A percentile compares a stretch with the other conserved stretches of the same genome.
Conservation (phyloP, 1,139 yeast species). For the Geotrichum histeridarum region DNA sequence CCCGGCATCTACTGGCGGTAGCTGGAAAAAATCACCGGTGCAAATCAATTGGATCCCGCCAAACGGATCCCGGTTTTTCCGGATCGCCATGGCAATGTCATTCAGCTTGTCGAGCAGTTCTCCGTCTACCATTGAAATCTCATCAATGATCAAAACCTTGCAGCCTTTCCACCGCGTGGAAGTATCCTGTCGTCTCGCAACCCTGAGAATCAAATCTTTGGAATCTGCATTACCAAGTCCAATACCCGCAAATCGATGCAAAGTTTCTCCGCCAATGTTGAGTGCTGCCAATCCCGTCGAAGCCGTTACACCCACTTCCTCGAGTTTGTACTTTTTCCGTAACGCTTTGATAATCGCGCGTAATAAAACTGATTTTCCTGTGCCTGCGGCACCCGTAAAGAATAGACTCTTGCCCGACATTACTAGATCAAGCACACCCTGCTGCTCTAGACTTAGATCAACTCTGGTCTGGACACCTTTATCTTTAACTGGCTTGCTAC, state of each 20-base stretch:
- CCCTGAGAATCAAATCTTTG: constrained; percentile 42
- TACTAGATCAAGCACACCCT: constrained; percentile 52
- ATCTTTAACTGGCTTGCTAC: no score
- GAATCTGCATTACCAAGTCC: constrained; percentile 62
- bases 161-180: constrained; percentile 55
- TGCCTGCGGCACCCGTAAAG: constrained; percentile 95
- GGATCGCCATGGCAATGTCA: constrained; percentile 49
- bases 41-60: constrained; percentile 78
- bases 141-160: constrained; percentile 70
- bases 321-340: constrained; percentile 36
- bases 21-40: constrained; percentile 81
- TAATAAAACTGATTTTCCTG: constrained; percentile 82
- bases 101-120: constrained; percentile 60
- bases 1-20: constrained; percentile 62
- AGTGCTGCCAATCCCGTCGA: constrained; percentile 91
- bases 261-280: constrained; percentile 76
- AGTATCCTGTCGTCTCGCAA: constrained; percentile 43
- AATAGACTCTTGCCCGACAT: constrained; percentile 52
- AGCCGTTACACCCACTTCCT: constrained; percentile 74
- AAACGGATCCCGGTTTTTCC: constrained; percentile 39
- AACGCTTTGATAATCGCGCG: constrained; percentile 51
- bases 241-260: constrained; percentile 72
- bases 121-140: constrained; percentile 79
- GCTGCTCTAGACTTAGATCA: constrained; percentile 43
- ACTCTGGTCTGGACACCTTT: background rate